Evolutionary conservation across 257 asterid species (phyloP), one percentile per base, ranked within the genome.

Genomic region (Solanum sitiens): DNA sequence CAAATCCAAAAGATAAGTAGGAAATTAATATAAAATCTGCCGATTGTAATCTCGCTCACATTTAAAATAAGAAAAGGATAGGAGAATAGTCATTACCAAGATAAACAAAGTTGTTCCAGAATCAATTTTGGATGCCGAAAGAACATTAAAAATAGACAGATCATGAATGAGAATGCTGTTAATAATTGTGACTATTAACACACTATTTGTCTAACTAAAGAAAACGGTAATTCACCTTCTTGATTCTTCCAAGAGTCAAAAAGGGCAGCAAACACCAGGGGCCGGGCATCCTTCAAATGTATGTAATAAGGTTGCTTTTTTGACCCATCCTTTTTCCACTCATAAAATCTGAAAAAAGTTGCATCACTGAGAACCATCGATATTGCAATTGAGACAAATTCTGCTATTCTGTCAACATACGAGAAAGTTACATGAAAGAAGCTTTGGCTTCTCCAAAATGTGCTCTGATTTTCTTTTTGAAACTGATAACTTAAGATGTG

Each of bases 281-380:
- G 98, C 37, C 93, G 95, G 12, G 91, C 98, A 92, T 97, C 98
- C 93, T 92, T 93, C 18, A 95, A 92, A 90, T 94, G 95, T 86
- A 95, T 84, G 91, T 94, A 93, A 91, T 94, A 97, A 35, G 99
- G 99, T 90, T 97, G 99, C 93, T 93, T 95, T 90, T 86, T 95
- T 15, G 98, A 91, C 27, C 98, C 99, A 87, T 93, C 98, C 65
- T 97, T 97, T 89, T 95, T 95, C 99, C 99, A 97, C 91, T 97
- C 98, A 84, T 95, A 97, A 89, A 95, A 97, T 87, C 99, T 96
- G 93, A 80, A 50, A n/a, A 86, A 44, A 87, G 32, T 75, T 86
- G 77, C 35, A 47, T 30, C 68, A 47, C 7, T 47, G 30, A 80
- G 68, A 47, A 47, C 44, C 85, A 47, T 47, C 47, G 42, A 80